phyloP scores from a whole-genome alignment of 768 basidiomycete genomes.

The Lactarius trivialis region DNA sequence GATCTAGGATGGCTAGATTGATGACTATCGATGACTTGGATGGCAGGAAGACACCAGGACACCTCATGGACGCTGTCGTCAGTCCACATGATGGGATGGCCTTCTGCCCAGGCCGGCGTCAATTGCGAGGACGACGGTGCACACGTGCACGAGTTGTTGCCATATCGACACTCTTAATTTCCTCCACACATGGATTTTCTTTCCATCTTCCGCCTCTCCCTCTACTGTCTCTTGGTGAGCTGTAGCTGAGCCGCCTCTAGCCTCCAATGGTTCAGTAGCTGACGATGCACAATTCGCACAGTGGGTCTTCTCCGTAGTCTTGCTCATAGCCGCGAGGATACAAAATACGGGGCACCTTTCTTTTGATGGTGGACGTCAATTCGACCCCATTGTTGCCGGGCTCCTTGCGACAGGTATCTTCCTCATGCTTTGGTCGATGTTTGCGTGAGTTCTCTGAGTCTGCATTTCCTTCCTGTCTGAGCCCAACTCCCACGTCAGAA shows the following conservation, averaged over 20 bases:
- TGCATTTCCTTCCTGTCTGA: neutral
- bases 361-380: conserved; percentile 46
- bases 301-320: conserved; percentile 49
- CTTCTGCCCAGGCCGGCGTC: no score
- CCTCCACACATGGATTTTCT: conserved; percentile 1
- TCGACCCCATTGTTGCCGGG: conserved; percentile 68
- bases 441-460: conserved; percentile 42
- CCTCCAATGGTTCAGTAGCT: neutral
- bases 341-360: conserved; percentile 57
- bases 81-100: neutral
- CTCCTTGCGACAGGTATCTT: conserved; percentile 56
- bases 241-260: neutral
- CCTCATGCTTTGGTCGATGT: conserved; percentile 56
- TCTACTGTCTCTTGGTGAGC: conserved; percentile 41
- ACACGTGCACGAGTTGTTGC: neutral
- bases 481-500: conserved; percentile 33
- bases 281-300: conserved; percentile 23
- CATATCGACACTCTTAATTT: neutral
- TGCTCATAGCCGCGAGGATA: conserved; percentile 53
- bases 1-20: no score
- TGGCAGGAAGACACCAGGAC: neutral
- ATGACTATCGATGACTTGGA: no score
- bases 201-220: conserved; percentile 35
- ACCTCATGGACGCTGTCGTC: neutral
- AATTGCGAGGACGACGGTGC: neutral